phyloP scores from a whole-genome alignment of 2,329 filamentous ascomycete genomes.

The Aspergillus aculeatinus region DNA sequence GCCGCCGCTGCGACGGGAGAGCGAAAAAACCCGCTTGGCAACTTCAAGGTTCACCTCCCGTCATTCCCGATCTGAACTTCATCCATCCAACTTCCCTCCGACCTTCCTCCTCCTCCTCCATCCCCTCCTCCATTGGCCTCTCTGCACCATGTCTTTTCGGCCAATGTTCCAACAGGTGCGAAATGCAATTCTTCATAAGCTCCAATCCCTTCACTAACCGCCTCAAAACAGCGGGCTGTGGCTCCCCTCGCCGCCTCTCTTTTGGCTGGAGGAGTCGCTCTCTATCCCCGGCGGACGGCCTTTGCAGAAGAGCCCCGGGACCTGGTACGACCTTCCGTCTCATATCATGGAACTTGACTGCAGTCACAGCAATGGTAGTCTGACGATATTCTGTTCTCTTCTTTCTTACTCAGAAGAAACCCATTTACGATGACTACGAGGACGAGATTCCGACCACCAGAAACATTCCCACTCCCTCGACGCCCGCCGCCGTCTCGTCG shows the following conservation, averaged over 20 bases:
- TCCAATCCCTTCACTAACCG: conserved; percentile 28
- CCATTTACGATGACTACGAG: conserved; percentile 46
- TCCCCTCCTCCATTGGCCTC: conserved; percentile 26
- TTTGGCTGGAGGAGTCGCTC: conserved; percentile 40
- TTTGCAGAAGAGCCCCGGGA: conserved; percentile 45
- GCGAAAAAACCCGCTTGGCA: conserved; percentile 31
- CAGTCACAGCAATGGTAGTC: neutral
- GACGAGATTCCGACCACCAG: conserved; percentile 30
- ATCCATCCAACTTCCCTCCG: neutral
- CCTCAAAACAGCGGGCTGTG: conserved; percentile 35
- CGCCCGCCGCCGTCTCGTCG: conserved; percentile 46
- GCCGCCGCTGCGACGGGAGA: conserved; percentile 17
- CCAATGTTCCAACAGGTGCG: conserved; percentile 44
- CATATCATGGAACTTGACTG: no score
- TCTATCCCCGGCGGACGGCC: conserved; percentile 42
- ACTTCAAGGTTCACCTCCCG: neutral
- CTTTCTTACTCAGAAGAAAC: conserved; percentile 35
- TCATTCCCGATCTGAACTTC: conserved; percentile 7
- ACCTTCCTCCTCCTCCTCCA: conserved; percentile 9
- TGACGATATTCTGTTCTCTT: neutral
- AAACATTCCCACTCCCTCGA: conserved; percentile 22
- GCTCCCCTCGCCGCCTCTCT: conserved; percentile 43
- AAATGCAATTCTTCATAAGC: neutral
- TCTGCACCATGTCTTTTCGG: conserved; percentile 40
- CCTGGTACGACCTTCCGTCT: conserved; percentile 25